Evolutionary conservation across 345 rosid genomes (phyloP), one percentile per base, ranked within the genome.

Genomic region (Camelina hispida): DNA sequence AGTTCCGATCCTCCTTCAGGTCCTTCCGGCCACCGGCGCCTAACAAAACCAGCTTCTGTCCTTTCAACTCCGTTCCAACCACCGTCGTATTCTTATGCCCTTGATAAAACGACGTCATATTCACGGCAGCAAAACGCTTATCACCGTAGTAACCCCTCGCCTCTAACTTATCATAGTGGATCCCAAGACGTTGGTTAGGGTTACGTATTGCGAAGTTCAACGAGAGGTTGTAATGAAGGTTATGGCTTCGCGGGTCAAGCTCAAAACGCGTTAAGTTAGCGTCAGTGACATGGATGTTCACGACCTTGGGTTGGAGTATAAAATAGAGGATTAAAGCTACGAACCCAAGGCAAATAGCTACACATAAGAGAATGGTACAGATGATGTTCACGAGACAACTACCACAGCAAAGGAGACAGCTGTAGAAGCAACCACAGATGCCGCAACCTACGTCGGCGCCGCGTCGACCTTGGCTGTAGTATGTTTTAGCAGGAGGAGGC

Each of bases 81-180:
- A 66, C 51, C 34, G 78, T 88, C 11, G 96, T 88, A 23, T 69
- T 87, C 82, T 93, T 88, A 78, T 79, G 90, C 2, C 94, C 97
- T 66, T 90, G 94, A 4, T 86, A 90, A 65, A 90, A 88, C 23
- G 89, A 81, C 17, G 66, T 16, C 55, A 86, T 28, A 11, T n/a
- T 4, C 3, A 13, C 52, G 9, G 74, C 15, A 0, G 51, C 58
- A 2, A 92, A 71, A 46, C 93, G 70, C 57, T 69, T 66, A 28
- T 65, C 85, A 3, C 79, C 80, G 46, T 83, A 87, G 62, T 52
- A 80, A 17, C 85, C 82, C 17, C 70, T 79, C 1, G 79, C 85
- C 13, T 86, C 85, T 48, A 88, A 68, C 11, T 72, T 69, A 44
- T 84, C 84, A 37, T 87, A 88, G 75, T 81, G 78, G 14, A 86